A percentile compares a stretch with the other conserved stretches of the same genome.
Conservation (phyloP, 2,329 filamentous ascomycete species). For the Colletotrichum sp. region DNA sequence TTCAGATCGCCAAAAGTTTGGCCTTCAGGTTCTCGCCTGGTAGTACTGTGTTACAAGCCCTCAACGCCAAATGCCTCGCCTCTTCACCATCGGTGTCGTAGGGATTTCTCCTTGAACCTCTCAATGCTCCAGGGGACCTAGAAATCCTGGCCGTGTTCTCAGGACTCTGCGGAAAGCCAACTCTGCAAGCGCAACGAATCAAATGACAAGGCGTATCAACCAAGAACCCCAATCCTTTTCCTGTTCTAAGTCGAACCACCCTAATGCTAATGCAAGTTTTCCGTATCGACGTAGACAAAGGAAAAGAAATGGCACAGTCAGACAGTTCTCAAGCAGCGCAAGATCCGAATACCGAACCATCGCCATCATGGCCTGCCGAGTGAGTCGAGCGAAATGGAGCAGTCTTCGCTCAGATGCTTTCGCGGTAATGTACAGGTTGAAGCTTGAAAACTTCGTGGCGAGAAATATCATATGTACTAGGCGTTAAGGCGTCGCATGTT, state of each 20-base stretch:
- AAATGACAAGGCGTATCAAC: not conserved
- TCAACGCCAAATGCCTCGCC: not conserved
- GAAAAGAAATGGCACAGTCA: not conserved
- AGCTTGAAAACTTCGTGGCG: not conserved
- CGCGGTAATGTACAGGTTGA: not conserved
- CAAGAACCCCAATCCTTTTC: not conserved
- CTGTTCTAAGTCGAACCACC: not conserved
- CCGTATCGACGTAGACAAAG: not conserved
- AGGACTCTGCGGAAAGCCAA: not conserved
- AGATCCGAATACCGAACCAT: not conserved
- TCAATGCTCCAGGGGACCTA: not conserved
- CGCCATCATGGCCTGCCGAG: not conserved
- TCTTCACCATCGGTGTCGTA: not conserved
- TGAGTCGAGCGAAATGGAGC: not conserved
- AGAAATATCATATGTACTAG: not conserved
- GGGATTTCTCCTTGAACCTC: not conserved
- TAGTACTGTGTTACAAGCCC: conserved; percentile 5
- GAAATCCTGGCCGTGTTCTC: not conserved
- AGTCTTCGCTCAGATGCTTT: not conserved
- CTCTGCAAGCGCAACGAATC: not conserved
- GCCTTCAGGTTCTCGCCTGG: conserved; percentile 9
- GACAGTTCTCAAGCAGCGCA: not conserved
- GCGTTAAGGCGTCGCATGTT: not conserved
- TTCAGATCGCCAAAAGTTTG: not conserved
- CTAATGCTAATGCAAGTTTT: conserved; percentile 9